phyloP scores from a whole-genome alignment of 2,329 filamentous ascomycete genomes.

The Parasarocladium wereldwijsianum region DNA sequence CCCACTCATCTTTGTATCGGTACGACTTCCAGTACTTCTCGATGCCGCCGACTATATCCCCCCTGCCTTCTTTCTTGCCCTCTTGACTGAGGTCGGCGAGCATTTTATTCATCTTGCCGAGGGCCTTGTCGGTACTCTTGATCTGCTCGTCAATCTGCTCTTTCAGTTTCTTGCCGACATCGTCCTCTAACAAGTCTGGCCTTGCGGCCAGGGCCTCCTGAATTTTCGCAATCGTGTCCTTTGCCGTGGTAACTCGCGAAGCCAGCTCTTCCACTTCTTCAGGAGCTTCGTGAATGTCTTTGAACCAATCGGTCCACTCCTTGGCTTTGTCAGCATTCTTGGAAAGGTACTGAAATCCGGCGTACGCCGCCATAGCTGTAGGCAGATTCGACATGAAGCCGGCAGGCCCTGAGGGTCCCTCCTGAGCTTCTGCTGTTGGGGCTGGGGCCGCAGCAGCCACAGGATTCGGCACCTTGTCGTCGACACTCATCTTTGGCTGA shows the following conservation, averaged over 20 bases:
- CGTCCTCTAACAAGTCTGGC: conserved; percentile 17
- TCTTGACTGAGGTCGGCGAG: conserved; percentile 14
- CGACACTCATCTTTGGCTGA: neutral
- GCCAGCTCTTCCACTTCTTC: conserved; percentile 15
- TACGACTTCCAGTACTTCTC: conserved; percentile 19
- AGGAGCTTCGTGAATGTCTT: conserved; percentile 15
- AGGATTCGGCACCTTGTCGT: neutral
- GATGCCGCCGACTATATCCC: conserved; percentile 10
- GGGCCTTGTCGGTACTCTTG: conserved; percentile 11
- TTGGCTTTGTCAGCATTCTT: conserved; percentile 17
- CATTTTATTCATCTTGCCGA: conserved; percentile 16
- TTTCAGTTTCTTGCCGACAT: conserved; percentile 12
- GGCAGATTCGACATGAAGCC: conserved; percentile 12
- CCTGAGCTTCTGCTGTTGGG: neutral
- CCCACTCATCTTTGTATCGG: conserved; percentile 16
- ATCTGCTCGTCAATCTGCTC: conserved; percentile 16
- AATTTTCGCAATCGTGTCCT: conserved; percentile 17
- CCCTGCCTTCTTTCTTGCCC: conserved; percentile 8
- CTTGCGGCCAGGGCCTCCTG: conserved; percentile 13
- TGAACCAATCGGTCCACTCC: conserved; percentile 19
- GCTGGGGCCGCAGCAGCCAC: conserved; percentile 1
- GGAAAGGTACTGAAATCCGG: conserved; percentile 11
- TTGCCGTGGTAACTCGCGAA: conserved; percentile 13
- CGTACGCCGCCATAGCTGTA: conserved; percentile 12
- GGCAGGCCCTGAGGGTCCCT: neutral